Evolutionary conservation across 345 rosid species (phyloP).

Genomic region (Citrus cavaleriei): DNA sequence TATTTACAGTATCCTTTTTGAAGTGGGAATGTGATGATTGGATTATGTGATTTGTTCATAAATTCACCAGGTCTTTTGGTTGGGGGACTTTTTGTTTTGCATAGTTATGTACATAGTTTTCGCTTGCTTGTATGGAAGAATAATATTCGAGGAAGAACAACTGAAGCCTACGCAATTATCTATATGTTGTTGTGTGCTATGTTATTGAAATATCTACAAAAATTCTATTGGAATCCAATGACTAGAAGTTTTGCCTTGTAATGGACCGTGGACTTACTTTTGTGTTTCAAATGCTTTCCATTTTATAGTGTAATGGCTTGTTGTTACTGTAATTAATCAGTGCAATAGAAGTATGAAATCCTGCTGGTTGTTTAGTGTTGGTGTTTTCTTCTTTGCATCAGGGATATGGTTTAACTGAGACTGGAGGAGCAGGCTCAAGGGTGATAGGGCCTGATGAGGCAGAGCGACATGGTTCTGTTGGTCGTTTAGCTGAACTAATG

Average conservation of each 20-base stretch:
- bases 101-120: neutral
- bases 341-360: neutral
- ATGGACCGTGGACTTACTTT: neutral
- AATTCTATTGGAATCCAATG: neutral
- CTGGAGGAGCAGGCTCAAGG: slow-evolving; percentile 53
- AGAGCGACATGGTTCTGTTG: slow-evolving; percentile 61
- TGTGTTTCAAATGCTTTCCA: neutral
- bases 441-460: slow-evolving; percentile 50
- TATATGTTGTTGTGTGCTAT: neutral
- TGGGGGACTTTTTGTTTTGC: neutral
- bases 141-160: neutral
- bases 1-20: neutral
- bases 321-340: neutral
- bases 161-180: neutral
- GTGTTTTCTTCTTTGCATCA: slow-evolving; percentile 9
- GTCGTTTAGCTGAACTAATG: slow-evolving; percentile 56
- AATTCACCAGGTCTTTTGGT: neutral
- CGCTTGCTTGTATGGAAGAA: neutral
- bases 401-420: slow-evolving; percentile 99
- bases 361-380: neutral
- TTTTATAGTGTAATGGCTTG: neutral
- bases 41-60: neutral
- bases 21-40: neutral
- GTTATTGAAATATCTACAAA: neutral
- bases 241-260: neutral